These are phyloP conservation scores for Parsonsia alboflavescens DNA, from an alignment of 257 asterid genomes.

Conservation along the genomic window DNA sequence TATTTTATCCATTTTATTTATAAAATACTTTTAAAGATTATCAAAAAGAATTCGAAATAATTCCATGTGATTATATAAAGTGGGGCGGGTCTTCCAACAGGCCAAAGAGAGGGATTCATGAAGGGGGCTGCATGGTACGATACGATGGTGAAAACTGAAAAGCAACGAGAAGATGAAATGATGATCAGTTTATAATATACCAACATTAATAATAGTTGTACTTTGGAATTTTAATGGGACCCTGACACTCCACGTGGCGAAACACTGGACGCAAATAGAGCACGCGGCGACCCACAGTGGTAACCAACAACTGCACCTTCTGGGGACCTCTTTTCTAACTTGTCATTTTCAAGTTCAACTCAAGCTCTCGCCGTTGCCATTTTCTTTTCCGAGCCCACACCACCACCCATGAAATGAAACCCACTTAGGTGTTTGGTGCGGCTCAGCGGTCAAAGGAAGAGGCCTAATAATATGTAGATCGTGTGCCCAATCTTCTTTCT, in stretches of 20 bases:
- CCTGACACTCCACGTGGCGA: slow-evolving; percentile 15
- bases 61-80: no score
- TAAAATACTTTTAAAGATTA: no score
- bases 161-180: no score
- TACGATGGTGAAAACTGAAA: no score
- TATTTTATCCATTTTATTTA: no score
- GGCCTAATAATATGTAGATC: no score
- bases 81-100: no score
- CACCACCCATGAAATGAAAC: background rate
- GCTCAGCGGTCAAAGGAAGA: no score
- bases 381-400: background rate
- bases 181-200: background rate
- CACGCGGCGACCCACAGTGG: slow-evolving; percentile 17
- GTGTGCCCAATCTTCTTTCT: no score
- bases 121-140: no score
- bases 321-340: background rate
- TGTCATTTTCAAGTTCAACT: background rate
- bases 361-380: background rate
- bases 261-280: slow-evolving; percentile 7
- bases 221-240: background rate
- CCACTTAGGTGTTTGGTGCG: no score
- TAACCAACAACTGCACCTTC: background rate
- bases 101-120: background rate
- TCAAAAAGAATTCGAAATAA: no score
- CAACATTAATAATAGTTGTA: background rate